phyloP scores from a whole-genome alignment of 2,329 filamentous ascomycete species.

The Arthrinium phaeospermum region DNA sequence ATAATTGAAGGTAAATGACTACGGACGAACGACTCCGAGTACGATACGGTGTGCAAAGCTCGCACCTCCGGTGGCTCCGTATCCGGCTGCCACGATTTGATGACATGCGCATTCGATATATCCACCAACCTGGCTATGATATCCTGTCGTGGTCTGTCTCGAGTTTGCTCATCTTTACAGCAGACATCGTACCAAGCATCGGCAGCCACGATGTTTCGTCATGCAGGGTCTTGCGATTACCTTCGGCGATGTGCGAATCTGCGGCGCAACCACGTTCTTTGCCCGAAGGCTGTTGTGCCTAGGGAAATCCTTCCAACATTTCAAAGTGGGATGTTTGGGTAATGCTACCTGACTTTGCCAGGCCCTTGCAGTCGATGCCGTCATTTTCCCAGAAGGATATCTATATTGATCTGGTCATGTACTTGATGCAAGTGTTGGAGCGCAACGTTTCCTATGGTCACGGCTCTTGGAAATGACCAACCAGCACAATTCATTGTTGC shows the following conservation, averaged over 20 bases:
- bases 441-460: too few species aligned
- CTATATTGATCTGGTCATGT: not conserved
- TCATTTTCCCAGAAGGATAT: not conserved
- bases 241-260: not conserved
- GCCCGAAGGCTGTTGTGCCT: not conserved
- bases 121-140: not conserved
- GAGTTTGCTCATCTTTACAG: not conserved
- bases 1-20: not conserved
- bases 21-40: not conserved
- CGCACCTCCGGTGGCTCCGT: not conserved
- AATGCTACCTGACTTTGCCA: not conserved
- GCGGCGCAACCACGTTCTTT: not conserved
- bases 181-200: not conserved
- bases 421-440: not conserved
- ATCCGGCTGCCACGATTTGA: not conserved
- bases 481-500: too few species aligned
- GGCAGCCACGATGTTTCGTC: not conserved
- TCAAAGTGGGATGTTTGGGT: not conserved
- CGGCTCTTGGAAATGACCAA: too few species aligned
- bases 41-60: not conserved
- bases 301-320: not conserved
- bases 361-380: not conserved
- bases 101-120: not conserved
- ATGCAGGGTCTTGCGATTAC: constrained; percentile 6
- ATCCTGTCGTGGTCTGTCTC: not conserved